Conservation (phyloP, 305 asterid genomes). For the Caryopteris hybrid region DNA sequence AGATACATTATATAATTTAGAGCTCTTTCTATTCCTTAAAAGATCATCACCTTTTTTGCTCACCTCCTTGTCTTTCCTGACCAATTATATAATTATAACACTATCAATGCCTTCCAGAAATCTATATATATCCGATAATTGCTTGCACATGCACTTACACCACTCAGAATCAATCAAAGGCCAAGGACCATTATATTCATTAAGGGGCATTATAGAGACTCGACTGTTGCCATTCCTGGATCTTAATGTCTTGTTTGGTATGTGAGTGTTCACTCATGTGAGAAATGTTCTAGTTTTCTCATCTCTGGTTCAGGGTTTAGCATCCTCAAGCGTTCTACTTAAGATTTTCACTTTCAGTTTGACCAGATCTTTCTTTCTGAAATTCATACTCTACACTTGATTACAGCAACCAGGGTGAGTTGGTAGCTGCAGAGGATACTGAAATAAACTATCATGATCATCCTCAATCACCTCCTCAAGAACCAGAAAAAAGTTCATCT, state of each 20-base stretch:
- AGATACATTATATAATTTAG: neutral
- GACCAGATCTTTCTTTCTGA: slow-evolving; percentile 5
- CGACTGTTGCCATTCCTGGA: neutral
- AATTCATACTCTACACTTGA: slow-evolving; percentile 15
- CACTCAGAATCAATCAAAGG: neutral
- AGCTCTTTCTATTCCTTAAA: neutral
- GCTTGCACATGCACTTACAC: neutral
- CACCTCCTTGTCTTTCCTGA: neutral
- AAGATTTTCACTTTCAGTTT: neutral
- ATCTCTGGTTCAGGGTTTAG: neutral
- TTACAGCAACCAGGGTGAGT: slow-evolving; percentile 54
- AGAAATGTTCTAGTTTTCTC: neutral
- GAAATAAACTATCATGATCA: slow-evolving; percentile 42
- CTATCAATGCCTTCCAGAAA: neutral
- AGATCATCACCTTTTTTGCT: neutral
- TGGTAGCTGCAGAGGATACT: slow-evolving; percentile 42
- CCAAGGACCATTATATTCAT: neutral
- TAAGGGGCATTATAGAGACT: neutral
- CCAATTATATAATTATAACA: neutral
- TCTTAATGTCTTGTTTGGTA: neutral
- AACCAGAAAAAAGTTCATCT: slow-evolving; percentile 34
- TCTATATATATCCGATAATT: neutral
- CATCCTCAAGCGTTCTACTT: neutral
- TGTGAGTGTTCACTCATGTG: neutral
- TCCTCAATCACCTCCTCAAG: slow-evolving; percentile 47